A percentile compares a stretch with the other conserved stretches of the same genome.
Conservation (phyloP, 441 rosid species). For the Capsella rubella region DNA sequence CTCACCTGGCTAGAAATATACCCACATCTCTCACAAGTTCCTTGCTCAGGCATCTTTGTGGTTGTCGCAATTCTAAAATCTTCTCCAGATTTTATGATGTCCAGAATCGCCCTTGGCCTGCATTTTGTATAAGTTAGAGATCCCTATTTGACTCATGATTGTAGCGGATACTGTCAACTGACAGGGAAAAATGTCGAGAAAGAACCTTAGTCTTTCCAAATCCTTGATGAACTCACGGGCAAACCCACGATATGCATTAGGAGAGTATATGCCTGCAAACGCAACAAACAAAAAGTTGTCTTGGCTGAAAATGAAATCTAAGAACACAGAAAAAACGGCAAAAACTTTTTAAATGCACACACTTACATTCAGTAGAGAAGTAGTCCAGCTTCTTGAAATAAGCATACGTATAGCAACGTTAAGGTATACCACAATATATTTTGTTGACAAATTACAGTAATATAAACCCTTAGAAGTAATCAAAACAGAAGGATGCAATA, state of each 20-base stretch:
- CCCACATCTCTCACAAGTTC: slow-evolving; percentile 91
- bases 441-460: background rate
- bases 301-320: background rate
- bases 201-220: slow-evolving; percentile 61
- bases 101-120: slow-evolving; percentile 92
- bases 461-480: background rate
- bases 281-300: background rate
- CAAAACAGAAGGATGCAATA: background rate
- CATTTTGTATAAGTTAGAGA: slow-evolving; percentile 11
- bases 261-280: slow-evolving; percentile 43
- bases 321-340: background rate
- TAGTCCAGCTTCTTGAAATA: slow-evolving; percentile 96
- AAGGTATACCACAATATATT: slow-evolving; percentile 55
- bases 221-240: slow-evolving; percentile 63
- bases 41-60: slow-evolving; percentile 98
- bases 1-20: slow-evolving; percentile 96
- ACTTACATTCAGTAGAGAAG: slow-evolving; percentile 51
- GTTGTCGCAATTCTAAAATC: slow-evolving; percentile 80
- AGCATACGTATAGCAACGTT: slow-evolving; percentile 79
- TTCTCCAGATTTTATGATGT: slow-evolving; percentile 90
- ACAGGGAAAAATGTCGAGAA: background rate
- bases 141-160: background rate
- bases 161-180: background rate
- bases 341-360: slow-evolving; percentile 36
- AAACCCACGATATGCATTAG: slow-evolving; percentile 46